These are phyloP conservation scores for Juglanconis juglandina DNA, from an alignment of 2,329 filamentous ascomycete species.

Conservation along the genomic window DNA sequence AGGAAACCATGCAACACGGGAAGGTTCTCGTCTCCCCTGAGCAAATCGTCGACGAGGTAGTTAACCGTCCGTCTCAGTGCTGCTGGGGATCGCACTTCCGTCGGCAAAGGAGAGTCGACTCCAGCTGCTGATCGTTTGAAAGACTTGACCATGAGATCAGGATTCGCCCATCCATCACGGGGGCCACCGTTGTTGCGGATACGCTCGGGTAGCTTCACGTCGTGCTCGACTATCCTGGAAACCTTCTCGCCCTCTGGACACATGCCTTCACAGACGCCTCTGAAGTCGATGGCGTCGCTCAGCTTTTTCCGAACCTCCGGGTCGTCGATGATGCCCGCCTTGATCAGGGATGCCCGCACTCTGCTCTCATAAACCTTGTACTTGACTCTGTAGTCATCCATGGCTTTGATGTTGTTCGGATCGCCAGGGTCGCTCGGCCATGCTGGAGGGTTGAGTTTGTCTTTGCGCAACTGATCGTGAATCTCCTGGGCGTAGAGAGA, in stretches of 20 bases:
- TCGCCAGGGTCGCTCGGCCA: conserved; percentile 57
- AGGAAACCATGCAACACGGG: conserved; percentile 59
- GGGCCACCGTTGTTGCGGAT: conserved; percentile 36
- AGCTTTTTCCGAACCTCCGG: conserved; percentile 60
- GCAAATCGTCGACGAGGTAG: conserved; percentile 59
- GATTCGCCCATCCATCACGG: conserved; percentile 42
- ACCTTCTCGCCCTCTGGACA: conserved; percentile 66
- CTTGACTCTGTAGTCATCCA: conserved; percentile 53
- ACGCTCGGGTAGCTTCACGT: conserved; percentile 56
- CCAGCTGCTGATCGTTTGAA: conserved; percentile 66
- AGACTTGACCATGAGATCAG: conserved; percentile 61
- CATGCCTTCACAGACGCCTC: conserved; percentile 67
- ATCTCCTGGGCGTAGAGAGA: conserved; percentile 47
- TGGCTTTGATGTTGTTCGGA: conserved; percentile 44
- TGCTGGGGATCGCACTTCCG: conserved; percentile 62
- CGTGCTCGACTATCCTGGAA: conserved; percentile 58
- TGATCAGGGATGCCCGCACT: conserved; percentile 56
- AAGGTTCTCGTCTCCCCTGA: conserved; percentile 53
- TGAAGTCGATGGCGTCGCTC: conserved; percentile 63
- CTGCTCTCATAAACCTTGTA: conserved; percentile 56
- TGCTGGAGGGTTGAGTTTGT: conserved; percentile 50
- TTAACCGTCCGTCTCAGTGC: conserved; percentile 58
- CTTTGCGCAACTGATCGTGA: conserved; percentile 49
- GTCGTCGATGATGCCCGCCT: conserved; percentile 60
- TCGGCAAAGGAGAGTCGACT: conserved; percentile 63